Percentiles rank a stretch among this genome's conserved stretches.
These are phyloP conservation scores for Malbranchea zuffiana DNA, from an alignment of 2,329 filamentous ascomycete species.

Conservation along the genomic window DNA sequence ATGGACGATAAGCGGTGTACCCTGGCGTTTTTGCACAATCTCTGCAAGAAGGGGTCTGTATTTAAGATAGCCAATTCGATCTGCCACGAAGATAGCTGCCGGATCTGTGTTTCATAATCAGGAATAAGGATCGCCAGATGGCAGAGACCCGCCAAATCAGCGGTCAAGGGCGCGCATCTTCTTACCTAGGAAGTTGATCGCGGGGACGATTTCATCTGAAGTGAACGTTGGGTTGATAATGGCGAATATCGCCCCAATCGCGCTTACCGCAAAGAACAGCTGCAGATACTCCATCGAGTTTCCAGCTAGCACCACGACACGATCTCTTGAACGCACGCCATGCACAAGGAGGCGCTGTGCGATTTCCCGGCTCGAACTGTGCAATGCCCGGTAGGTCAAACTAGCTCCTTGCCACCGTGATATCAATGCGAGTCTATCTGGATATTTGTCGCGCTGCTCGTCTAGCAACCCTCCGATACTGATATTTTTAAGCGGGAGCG, in stretches of 20 bases:
- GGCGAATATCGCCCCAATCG: slow-evolving; percentile 57
- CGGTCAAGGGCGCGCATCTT: too few species aligned
- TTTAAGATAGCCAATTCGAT: slow-evolving; percentile 40
- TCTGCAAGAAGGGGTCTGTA: slow-evolving; percentile 33
- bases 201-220: slow-evolving; percentile 58
- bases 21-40: slow-evolving; percentile 34
- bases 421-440: too few species aligned
- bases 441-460: too few species aligned
- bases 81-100: slow-evolving; percentile 51
- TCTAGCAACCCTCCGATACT: too few species aligned
- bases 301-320: slow-evolving; percentile 62
- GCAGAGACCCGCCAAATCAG: slow-evolving; percentile 55
- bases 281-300: slow-evolving; percentile 50
- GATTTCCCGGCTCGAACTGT: slow-evolving; percentile 50
- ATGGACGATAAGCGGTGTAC: slow-evolving; percentile 51
- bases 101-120: slow-evolving; percentile 55
- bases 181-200: slow-evolving; percentile 57
- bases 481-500: too few species aligned
- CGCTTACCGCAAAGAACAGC: slow-evolving; percentile 61
- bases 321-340: slow-evolving; percentile 57
- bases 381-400: slow-evolving; percentile 59
- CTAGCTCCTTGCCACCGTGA: slow-evolving; percentile 66
- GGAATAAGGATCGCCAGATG: slow-evolving; percentile 63
- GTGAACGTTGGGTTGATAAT: slow-evolving; percentile 79
- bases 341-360: slow-evolving; percentile 56